phyloP scores from a whole-genome alignment of 2,329 filamentous ascomycete species.

The Onygenales sp. region DNA sequence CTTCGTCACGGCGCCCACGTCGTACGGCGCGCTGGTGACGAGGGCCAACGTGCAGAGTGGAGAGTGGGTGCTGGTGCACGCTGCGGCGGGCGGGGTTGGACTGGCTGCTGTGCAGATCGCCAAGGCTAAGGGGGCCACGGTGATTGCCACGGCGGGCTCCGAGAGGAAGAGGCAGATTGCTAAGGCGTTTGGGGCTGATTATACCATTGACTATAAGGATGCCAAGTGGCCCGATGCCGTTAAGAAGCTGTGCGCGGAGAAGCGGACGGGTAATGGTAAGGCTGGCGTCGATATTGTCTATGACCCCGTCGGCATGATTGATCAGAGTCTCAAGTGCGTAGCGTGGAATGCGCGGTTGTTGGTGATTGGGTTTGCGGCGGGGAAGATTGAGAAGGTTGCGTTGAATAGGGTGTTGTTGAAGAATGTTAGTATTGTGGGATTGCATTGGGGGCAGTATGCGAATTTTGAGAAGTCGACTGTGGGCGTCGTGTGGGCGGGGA shows the following conservation, averaged over 20 bases:
- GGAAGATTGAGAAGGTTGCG: constrained; percentile 80
- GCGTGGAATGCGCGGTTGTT: constrained; percentile 87
- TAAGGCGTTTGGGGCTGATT: constrained; percentile 71
- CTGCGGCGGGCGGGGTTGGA: constrained; percentile 84
- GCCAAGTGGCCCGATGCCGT: constrained; percentile 60
- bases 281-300: constrained; percentile 83
- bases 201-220: constrained; percentile 69
- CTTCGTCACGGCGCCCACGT: constrained; percentile 86
- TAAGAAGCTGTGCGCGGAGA: constrained; percentile 50
- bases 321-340: constrained; percentile 79
- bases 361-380: constrained; percentile 81
- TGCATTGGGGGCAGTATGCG: constrained; percentile 86
- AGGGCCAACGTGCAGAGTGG: constrained; percentile 68
- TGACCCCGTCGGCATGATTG: constrained; percentile 85
- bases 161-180: constrained; percentile 72
- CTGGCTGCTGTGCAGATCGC: constrained; percentile 88
- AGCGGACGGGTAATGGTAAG: constrained; percentile 54
- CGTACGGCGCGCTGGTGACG: constrained; percentile 72
- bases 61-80: constrained; percentile 83
- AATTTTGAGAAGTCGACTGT: constrained; percentile 62
- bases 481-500: constrained; percentile 66
- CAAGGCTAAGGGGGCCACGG: constrained; percentile 81
- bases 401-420: constrained; percentile 89
- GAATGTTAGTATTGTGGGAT: constrained; percentile 80
- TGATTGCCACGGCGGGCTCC: constrained; percentile 85